Base-by-base conservation (phyloP, 2,329 filamentous ascomycete species). In the Ophiostoma triangulosporum region DNA sequence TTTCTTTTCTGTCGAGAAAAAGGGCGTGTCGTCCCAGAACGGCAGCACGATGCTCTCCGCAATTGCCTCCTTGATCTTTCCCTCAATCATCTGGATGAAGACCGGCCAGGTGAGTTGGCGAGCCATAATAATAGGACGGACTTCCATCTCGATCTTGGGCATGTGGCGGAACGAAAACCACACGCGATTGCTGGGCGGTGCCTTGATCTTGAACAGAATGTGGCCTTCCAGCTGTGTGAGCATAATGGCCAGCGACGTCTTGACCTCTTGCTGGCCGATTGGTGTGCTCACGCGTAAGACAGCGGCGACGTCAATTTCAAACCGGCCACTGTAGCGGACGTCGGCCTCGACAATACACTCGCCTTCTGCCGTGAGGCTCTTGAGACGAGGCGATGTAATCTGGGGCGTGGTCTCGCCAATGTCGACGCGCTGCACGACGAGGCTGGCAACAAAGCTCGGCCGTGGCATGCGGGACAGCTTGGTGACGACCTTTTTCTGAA, bases 151-250 rank as follows among this genome's bases (percentile, higher is more conserved):
- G 71, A 98, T 85, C 64, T 91, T 90, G 17, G 93, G 93, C 75
- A 89, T 87, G n/a, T 81, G 81, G 64, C 94, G 87, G 64, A 98
- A 98, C 1, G 89, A 84, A 60, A 97, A 80, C 93, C 93, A 98
- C n/a, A 95, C 67, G 38, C 93, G 81, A 65, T 98, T 98, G 67
- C 89, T 96, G 0, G 93, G 93, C 15, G 91, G 88, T 6, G 93
- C 88, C 66, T 98, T 98, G 66, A 97, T 83, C 62, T 88, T 86
- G 62, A 96, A 75, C 29, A 95, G 70, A 46, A 87, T 69, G 62
- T 95, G 91, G 0, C 93, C 93, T 62, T 94, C 87, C 1, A 97
- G 72, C 61, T 83, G 86, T 64, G 87, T 90, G 54, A 96, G 67
- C 1, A 93, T 84, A 3, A 89, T 87, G 3, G 93, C 88, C 33